Conservation (phyloP, 768 basidiomycete species). For the Neoboletus magnificus region DNA sequence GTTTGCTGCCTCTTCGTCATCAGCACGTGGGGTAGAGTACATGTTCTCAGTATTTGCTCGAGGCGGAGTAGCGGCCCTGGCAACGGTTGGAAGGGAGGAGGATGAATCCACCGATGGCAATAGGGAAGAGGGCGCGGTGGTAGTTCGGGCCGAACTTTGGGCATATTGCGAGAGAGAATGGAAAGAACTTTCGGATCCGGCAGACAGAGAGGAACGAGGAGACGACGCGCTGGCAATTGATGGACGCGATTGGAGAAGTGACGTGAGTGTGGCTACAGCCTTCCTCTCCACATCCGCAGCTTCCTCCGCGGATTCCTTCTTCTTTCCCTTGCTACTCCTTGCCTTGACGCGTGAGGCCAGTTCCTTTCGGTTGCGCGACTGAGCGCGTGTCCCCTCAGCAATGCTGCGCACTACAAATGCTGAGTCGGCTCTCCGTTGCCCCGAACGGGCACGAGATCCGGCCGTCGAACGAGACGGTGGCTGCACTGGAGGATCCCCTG, state of each 20-base stretch:
- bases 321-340: slow-evolving; percentile 49
- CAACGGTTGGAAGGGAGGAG: slow-evolving; percentile 21
- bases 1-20: slow-evolving; percentile 78
- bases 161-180: slow-evolving; percentile 63
- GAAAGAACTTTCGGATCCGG: slow-evolving; percentile 64
- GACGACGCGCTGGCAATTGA: slow-evolving; percentile 61
- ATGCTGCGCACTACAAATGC: slow-evolving; percentile 37
- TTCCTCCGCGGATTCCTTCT: slow-evolving; percentile 37
- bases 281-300: slow-evolving; percentile 67
- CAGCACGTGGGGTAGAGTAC: slow-evolving; percentile 54
- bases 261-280: slow-evolving; percentile 77
- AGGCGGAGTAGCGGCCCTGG: slow-evolving; percentile 37
- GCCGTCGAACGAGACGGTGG: slow-evolving; percentile 37
- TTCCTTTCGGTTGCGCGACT: slow-evolving; percentile 42
- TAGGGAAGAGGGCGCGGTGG: slow-evolving; percentile 38
- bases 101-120: slow-evolving; percentile 41
- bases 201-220: slow-evolving; percentile 67
- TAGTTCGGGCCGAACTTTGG: slow-evolving; percentile 62
- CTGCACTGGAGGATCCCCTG: slow-evolving; percentile 62
- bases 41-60: slow-evolving; percentile 29
- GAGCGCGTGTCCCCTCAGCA: slow-evolving; percentile 46
- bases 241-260: slow-evolving; percentile 62
- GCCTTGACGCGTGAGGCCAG: slow-evolving; percentile 36
- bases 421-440: slow-evolving; percentile 14
- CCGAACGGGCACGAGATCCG: slow-evolving; percentile 29